A percentile compares a stretch with the other conserved stretches of the same genome.
Evolutionary conservation across 805 yeast species (phyloP).

Genomic region (Isabelozyma heimii): DNA sequence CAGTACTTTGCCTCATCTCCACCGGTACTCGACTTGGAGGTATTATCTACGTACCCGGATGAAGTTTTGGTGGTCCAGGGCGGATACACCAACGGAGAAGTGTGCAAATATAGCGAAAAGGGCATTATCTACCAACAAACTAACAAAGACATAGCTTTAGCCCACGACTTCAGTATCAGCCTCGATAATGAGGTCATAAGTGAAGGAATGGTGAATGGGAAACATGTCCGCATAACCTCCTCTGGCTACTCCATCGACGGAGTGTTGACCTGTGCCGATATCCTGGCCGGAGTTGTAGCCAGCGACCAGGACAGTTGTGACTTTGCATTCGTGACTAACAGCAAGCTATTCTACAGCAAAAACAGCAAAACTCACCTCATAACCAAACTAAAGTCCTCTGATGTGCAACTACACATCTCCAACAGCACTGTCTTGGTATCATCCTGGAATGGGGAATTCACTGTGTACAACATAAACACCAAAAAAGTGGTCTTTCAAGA

Average conservation of each 20-base stretch:
- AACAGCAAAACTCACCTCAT: neutral
- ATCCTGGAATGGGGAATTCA: neutral
- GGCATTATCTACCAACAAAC: neutral
- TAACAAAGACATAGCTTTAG: neutral
- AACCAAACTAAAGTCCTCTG: neutral
- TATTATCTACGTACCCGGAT: neutral
- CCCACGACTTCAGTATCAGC: too few relatives aligned
- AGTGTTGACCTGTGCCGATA: neutral
- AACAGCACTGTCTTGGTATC: neutral
- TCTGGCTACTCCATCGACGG: neutral
- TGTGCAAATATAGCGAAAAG: conserved; percentile 7
- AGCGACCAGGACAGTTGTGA: neutral
- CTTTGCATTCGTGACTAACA: neutral
- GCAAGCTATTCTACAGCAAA: neutral
- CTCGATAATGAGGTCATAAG: neutral
- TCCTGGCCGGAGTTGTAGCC: neutral
- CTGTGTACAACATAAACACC: neutral
- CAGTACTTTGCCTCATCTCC: conserved; percentile 23
- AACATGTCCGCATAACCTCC: neutral
- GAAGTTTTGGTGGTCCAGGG: conserved; percentile 28
- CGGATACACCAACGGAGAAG: conserved; percentile 33
- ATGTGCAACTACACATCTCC: neutral
- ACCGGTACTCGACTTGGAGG: conserved; percentile 25
- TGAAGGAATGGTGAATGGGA: neutral
- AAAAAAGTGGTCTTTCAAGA: too few relatives aligned